Conservation (phyloP, 2,329 filamentous ascomycete genomes). For the Escovopsis sp. region DNA sequence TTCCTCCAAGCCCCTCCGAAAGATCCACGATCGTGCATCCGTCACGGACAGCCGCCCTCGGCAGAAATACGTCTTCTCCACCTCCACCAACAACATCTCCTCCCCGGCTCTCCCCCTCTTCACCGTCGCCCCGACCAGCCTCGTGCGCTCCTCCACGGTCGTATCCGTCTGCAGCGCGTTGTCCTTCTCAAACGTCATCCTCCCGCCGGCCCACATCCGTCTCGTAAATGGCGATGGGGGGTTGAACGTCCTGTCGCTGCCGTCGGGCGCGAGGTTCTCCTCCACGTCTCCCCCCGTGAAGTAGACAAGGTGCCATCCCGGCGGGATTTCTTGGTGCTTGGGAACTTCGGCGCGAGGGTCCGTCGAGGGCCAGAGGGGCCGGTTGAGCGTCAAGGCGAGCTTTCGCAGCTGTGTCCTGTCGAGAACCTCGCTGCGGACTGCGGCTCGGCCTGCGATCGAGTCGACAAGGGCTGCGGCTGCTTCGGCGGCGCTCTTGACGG, state of each 20-base stretch:
- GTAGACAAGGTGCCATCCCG: slow-evolving; percentile 47
- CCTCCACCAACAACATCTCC: slow-evolving; percentile 49
- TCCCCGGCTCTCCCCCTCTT: slow-evolving; percentile 40
- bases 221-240: slow-evolving; percentile 43
- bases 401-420: slow-evolving; percentile 50
- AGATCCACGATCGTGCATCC: slow-evolving; percentile 39
- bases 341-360: slow-evolving; percentile 17
- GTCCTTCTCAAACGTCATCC: slow-evolving; percentile 21
- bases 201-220: slow-evolving; percentile 53
- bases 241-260: slow-evolving; percentile 45
- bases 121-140: slow-evolving; percentile 33
- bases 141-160: slow-evolving; percentile 39
- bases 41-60: slow-evolving; percentile 33
- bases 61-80: slow-evolving; percentile 44
- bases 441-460: slow-evolving; percentile 13
- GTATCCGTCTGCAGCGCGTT: slow-evolving; percentile 34
- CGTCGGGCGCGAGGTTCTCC: slow-evolving; percentile 38
- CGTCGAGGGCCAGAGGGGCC: slow-evolving; percentile 24
- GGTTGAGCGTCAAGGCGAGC: slow-evolving; percentile 41
- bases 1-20: slow-evolving; percentile 20
- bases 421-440: slow-evolving; percentile 29
- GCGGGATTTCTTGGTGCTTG: slow-evolving; percentile 34
- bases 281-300: slow-evolving; percentile 44
- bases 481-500: slow-evolving; percentile 11
- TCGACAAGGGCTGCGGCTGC: slow-evolving; percentile 18